Conservation (phyloP, 495 filamentous ascomycete genomes). For the Daldinia vernicosa region DNA sequence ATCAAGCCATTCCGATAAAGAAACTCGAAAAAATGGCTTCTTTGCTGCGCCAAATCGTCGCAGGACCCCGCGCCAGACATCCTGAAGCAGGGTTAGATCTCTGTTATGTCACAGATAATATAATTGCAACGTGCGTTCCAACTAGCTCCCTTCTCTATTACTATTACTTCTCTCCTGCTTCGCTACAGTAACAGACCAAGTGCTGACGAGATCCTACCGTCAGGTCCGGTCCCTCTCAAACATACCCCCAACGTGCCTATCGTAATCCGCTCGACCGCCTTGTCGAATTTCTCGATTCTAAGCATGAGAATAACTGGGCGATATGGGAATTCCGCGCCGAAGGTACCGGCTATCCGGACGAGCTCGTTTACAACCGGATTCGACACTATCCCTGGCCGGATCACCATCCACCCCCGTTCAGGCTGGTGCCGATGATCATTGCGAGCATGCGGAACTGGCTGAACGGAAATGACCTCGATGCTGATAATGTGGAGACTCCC, state of each 20-base stretch:
- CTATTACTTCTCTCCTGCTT: background rate
- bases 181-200: background rate
- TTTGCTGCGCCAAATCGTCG: conserved; percentile 66
- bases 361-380: conserved; percentile 82
- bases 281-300: conserved; percentile 83
- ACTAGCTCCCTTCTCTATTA: background rate
- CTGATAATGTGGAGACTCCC: conserved; percentile 18
- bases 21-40: conserved; percentile 56
- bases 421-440: conserved; percentile 85
- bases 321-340: conserved; percentile 99
- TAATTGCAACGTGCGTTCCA: conserved; percentile 67
- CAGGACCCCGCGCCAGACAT: conserved; percentile 82
- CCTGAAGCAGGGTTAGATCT: conserved; percentile 89
- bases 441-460: conserved; percentile 91
- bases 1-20: background rate
- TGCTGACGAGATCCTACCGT: conserved; percentile 15
- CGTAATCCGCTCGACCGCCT: conserved; percentile 89
- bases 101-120: conserved; percentile 90
- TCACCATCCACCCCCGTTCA: conserved; percentile 95
- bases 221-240: conserved; percentile 83
- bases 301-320: conserved; percentile 83
- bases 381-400: conserved; percentile 96
- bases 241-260: conserved; percentile 89
- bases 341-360: conserved; percentile 92
- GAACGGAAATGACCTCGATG: conserved; percentile 58